Evolutionary conservation across 2,329 filamentous ascomycete species (phyloP).

Genomic region (Fusarium globosum): DNA sequence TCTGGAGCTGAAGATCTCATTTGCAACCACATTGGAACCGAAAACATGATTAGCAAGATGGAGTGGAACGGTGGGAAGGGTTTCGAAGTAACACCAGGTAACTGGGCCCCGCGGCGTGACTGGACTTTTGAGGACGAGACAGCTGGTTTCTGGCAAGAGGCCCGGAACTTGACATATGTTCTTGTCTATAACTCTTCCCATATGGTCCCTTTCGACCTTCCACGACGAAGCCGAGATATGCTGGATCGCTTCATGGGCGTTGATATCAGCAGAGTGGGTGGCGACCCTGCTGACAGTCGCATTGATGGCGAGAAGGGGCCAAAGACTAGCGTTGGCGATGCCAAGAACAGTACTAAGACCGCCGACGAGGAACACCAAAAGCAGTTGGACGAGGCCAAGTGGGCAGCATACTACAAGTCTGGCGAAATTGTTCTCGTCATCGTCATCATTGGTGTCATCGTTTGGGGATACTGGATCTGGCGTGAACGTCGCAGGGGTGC

Average conservation of each 20-base stretch:
- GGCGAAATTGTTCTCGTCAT: conserved; percentile 88
- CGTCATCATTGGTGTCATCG: conserved; percentile 76
- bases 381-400: conserved; percentile 83
- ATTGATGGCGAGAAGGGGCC: conserved; percentile 88
- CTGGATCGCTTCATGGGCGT: conserved; percentile 95
- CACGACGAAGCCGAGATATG: conserved; percentile 91
- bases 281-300: conserved; percentile 78
- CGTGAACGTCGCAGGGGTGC: conserved; percentile 66
- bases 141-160: conserved; percentile 93
- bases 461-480: conserved; percentile 82
- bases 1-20: conserved; percentile 95
- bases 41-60: conserved; percentile 89
- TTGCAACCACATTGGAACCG: conserved; percentile 96
- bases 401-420: conserved; percentile 88
- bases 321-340: conserved; percentile 80
- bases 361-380: conserved; percentile 68
- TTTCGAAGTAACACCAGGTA: conserved; percentile 87
- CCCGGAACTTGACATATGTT: conserved; percentile 94
- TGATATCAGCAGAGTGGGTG: conserved; percentile 89
- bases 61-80: conserved; percentile 92
- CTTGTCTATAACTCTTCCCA: conserved; percentile 96
- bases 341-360: conserved; percentile 67
- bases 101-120: conserved; percentile 89
- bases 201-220: conserved; percentile 97
- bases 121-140: conserved; percentile 93